Evolutionary conservation across 148 eudicot species (phyloP).

Genomic region (Tetragonia tetragonoides): DNA sequence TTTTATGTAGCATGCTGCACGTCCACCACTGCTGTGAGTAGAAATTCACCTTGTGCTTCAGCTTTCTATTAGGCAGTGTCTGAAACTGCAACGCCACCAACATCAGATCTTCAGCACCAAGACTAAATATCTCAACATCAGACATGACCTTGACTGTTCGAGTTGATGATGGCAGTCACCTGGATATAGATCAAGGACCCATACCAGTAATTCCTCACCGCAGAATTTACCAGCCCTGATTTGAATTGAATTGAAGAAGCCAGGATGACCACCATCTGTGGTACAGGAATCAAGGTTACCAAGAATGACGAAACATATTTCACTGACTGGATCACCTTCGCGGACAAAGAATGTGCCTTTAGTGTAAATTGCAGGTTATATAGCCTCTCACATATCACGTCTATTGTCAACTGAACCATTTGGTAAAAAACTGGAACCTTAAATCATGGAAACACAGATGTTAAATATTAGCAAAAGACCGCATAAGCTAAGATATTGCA

Average conservation of each 20-base stretch:
- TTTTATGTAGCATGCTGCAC: constrained; percentile 69
- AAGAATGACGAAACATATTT: constrained; percentile 61
- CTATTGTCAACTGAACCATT: constrained; percentile 61
- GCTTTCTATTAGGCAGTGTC: constrained; percentile 44
- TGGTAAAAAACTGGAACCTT: constrained; percentile 67
- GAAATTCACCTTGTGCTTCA: constrained; percentile 49
- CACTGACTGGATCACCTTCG: constrained; percentile 63
- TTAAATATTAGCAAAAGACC: no score
- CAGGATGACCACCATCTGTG: constrained; percentile 64
- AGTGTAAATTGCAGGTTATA: constrained; percentile 49
- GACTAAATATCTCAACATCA: constrained; percentile 63
- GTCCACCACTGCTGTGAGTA: constrained; percentile 63
- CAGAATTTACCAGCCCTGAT: constrained; percentile 60
- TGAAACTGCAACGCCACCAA: constrained; percentile 54
- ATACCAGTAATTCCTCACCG: constrained; percentile 66
- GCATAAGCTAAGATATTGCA: no score
- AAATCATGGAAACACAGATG: neutral
- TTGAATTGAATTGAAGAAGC: constrained; percentile 49
- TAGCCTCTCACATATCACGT: constrained; percentile 64
- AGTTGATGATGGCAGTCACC: constrained; percentile 47
- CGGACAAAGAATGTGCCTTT: constrained; percentile 56
- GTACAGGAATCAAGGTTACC: constrained; percentile 60
- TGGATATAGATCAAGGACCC: constrained; percentile 47
- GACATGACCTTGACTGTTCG: constrained; percentile 55
- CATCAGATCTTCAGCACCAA: constrained; percentile 47